Conservation (phyloP, 305 asterid species). For the Stenogyne calaminthoides region DNA sequence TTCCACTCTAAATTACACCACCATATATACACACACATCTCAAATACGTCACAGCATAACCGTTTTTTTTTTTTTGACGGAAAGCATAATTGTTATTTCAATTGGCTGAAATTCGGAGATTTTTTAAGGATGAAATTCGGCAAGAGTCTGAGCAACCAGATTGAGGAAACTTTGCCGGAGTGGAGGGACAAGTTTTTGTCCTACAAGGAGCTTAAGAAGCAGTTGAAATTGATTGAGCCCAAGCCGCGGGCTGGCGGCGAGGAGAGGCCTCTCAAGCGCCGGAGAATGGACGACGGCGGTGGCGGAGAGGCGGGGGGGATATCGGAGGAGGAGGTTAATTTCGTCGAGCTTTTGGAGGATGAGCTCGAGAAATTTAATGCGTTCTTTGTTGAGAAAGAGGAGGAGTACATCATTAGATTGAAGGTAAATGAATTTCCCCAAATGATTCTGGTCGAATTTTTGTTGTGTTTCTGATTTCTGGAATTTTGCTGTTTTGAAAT, state of each 20-base stretch:
- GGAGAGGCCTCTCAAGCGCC: constrained; percentile 51
- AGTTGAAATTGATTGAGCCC: constrained; percentile 71
- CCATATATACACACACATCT: not conserved
- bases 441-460: not conserved
- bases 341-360: constrained; percentile 73
- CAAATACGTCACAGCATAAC: not conserved
- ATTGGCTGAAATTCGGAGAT: not conserved
- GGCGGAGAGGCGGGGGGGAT: constrained; percentile 44
- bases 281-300: constrained; percentile 37
- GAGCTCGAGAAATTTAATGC: constrained; percentile 89
- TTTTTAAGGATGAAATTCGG: constrained; percentile 66
- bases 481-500: not conserved
- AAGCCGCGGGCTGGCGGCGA: constrained; percentile 25
- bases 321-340: constrained; percentile 67
- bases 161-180: constrained; percentile 90
- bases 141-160: constrained; percentile 84
- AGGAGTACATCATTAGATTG: constrained; percentile 78
- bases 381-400: constrained; percentile 87
- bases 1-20: not conserved
- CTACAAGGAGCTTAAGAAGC: constrained; percentile 88
- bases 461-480: not conserved
- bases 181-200: constrained; percentile 93
- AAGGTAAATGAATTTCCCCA: constrained; percentile 46
- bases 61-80: no score
- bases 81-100: not conserved